These are phyloP conservation scores for Fusarium sarcochroum DNA, from an alignment of 2,329 filamentous ascomycete genomes.

Conservation along the genomic window DNA sequence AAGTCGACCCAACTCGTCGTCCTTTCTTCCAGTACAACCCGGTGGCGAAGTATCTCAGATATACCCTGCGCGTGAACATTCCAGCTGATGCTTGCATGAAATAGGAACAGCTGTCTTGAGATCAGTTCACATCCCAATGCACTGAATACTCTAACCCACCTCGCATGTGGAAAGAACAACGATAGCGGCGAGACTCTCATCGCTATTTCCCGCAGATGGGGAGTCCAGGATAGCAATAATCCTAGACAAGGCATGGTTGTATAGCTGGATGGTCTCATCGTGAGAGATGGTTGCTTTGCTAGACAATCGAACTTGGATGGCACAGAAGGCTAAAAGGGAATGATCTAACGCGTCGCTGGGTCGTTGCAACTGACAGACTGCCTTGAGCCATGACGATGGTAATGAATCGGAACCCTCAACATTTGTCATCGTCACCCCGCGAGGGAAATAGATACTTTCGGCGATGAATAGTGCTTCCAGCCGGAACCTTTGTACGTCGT, in stretches of 20 bases:
- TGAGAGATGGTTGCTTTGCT: background rate
- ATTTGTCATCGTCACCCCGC: fast-evolving
- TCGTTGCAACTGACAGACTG: background rate
- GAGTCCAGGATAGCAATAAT: slow-evolving; percentile 2
- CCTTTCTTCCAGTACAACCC: background rate
- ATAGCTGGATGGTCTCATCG: background rate
- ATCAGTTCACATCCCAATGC: background rate
- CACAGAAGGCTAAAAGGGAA: slow-evolving; percentile 14
- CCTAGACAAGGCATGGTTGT: slow-evolving; percentile 6
- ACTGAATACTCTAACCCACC: fast-evolving
- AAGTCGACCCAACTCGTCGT: slow-evolving; percentile 8
- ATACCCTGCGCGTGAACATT: slow-evolving; percentile 12
- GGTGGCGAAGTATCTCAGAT: slow-evolving; percentile 12
- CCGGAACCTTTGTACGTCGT: background rate
- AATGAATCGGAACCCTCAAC: background rate
- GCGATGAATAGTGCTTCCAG: background rate
- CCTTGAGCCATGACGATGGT: background rate
- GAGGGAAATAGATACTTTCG: background rate
- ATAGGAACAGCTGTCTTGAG: background rate
- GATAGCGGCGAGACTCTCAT: slow-evolving; percentile 13
- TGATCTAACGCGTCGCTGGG: background rate
- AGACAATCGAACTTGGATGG: slow-evolving; percentile 11
- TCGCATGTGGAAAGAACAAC: slow-evolving; percentile 18
- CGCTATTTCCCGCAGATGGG: background rate
- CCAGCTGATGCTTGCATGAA: slow-evolving; percentile 5